Conservation (phyloP, 306 rosid species). For the Fragaria ananassa region DNA sequence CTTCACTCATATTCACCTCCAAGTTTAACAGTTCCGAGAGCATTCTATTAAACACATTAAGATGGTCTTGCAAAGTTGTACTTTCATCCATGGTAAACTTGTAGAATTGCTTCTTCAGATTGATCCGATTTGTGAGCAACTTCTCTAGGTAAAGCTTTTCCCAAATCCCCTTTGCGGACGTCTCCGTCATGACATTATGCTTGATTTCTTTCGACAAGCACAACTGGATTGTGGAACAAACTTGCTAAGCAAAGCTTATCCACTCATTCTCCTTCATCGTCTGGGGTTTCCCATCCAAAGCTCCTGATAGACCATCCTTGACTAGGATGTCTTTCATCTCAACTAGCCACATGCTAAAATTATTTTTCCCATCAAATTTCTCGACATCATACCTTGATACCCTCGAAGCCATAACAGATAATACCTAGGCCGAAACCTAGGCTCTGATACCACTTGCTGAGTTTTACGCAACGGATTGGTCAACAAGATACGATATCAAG, state of each 20-base stretch:
- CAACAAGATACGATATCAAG: neutral
- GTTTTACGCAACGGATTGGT: neutral
- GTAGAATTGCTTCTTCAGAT: neutral
- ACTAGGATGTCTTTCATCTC: too few species aligned
- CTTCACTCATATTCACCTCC: neutral
- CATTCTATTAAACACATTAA: neutral
- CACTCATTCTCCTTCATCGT: neutral
- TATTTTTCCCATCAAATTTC: neutral
- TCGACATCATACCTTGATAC: neutral
- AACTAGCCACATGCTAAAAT: neutral
- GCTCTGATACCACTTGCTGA: neutral
- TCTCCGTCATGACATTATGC: neutral
- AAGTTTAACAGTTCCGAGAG: neutral
- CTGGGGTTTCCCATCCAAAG: neutral
- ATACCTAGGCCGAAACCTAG: neutral
- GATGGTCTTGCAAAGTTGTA: neutral
- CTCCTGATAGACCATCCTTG: neutral
- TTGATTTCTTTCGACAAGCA: neutral
- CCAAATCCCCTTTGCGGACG: neutral
- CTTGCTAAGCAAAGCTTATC: neutral
- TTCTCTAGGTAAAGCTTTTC: neutral
- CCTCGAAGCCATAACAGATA: neutral
- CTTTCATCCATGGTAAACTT: neutral
- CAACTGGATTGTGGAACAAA: neutral
- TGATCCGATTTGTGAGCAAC: neutral